Evolutionary conservation across 495 filamentous ascomycete species (phyloP).

Genomic region (Talaromyces ruber): DNA sequence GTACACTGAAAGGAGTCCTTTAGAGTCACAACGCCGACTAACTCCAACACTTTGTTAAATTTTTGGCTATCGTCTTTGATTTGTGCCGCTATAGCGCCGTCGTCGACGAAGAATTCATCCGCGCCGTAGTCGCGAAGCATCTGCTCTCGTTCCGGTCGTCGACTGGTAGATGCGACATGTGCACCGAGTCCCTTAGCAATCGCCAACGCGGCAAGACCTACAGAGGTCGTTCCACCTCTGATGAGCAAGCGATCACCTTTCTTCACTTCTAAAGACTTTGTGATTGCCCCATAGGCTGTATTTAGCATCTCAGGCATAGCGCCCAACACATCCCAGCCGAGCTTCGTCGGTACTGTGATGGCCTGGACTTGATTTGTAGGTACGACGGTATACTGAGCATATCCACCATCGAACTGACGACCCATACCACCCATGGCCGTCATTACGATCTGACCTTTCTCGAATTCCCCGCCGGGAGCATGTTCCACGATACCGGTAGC

Average conservation of each 20-base stretch:
- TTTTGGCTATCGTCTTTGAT: conserved; percentile 22
- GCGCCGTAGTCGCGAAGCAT: conserved; percentile 29
- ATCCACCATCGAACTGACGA: conserved; percentile 41
- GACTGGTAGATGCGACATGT: conserved; percentile 29
- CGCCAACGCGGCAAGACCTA: conserved; percentile 38
- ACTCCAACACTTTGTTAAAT: conserved; percentile 42
- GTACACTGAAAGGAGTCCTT: conserved; percentile 34
- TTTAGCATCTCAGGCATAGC: conserved; percentile 48
- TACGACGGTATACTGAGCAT: conserved; percentile 45
- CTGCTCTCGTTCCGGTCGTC: conserved; percentile 23
- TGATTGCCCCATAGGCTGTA: conserved; percentile 42
- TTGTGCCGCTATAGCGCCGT: conserved; percentile 25
- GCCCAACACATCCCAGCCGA: conserved; percentile 36
- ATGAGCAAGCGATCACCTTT: conserved; percentile 38
- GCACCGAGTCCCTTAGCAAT: conserved; percentile 36
- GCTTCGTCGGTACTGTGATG: conserved; percentile 16
- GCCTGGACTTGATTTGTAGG: conserved; percentile 33
- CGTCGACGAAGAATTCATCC: conserved; percentile 32
- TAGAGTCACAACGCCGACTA: conserved; percentile 32
- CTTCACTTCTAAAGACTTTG: conserved; percentile 25
- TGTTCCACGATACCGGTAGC: conserved; percentile 33
- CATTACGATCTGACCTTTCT: conserved; percentile 31
- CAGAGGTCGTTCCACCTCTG: conserved; percentile 40
- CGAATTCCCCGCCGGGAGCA: conserved; percentile 31
- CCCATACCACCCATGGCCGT: conserved; percentile 49